A percentile compares a stretch with the other conserved stretches of the same genome.
Conservation (phyloP, 208 protist species). For the Crithidia brevicula region DNA sequence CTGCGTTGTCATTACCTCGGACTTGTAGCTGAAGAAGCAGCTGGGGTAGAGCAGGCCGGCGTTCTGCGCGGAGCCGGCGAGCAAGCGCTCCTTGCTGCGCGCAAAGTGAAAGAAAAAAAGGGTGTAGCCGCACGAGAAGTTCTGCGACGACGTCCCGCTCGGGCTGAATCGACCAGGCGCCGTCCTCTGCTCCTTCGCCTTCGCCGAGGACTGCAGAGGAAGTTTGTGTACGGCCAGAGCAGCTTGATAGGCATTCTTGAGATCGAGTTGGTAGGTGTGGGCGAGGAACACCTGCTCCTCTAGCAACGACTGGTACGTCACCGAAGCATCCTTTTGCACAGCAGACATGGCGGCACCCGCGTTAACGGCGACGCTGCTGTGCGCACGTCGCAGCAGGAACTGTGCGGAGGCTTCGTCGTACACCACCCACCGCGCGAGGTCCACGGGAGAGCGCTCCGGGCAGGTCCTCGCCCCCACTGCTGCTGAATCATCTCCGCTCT, state of each 20-base stretch:
- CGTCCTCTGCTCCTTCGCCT: no score
- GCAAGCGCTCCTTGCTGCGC: conserved; percentile 1
- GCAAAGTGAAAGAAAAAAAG: conserved; percentile 31
- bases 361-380: no score
- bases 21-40: conserved; percentile 28
- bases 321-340: not conserved
- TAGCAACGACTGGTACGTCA: not conserved
- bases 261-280: conserved; percentile 37
- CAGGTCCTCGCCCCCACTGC: not conserved
- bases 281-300: conserved; percentile 37
- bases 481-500: not conserved
- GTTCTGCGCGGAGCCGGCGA: conserved; percentile 1
- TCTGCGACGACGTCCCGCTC: no score
- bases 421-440: conserved; percentile 31
- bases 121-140: conserved; percentile 18
- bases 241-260: conserved; percentile 20
- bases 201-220: no score
- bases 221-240: conserved; percentile 3
- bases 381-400: conserved; percentile 33
- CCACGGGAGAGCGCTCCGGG: not conserved
- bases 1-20: conserved; percentile 21
- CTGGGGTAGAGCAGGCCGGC: conserved; percentile 20
- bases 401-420: conserved; percentile 36
- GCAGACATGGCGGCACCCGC: no score
- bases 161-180: no score